Conservation (phyloP, 495 filamentous ascomycete genomes). For the Xylaria castorea region DNA sequence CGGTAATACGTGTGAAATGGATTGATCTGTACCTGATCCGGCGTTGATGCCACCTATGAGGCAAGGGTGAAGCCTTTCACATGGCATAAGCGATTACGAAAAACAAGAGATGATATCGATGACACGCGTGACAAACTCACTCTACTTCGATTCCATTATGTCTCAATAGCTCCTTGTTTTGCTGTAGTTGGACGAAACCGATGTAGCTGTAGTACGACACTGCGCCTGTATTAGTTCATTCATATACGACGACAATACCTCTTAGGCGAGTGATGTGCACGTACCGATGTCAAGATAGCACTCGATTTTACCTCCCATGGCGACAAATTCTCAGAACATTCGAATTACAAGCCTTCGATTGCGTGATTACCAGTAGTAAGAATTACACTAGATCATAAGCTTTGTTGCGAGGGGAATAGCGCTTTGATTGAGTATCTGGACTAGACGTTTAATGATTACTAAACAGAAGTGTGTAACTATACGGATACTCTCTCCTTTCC, state of each 20-base stretch:
- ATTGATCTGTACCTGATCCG: slow-evolving; percentile 55
- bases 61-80: slow-evolving; percentile 66
- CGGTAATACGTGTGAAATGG: background rate
- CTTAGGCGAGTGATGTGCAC: slow-evolving; percentile 2
- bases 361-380: background rate
- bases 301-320: slow-evolving; percentile 67
- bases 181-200: slow-evolving; percentile 63
- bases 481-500: background rate
- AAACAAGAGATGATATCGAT: background rate
- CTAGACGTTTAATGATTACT: background rate
- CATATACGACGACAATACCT: background rate
- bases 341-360: slow-evolving; percentile 7
- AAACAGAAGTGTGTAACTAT: background rate
- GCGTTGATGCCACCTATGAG: slow-evolving; percentile 78
- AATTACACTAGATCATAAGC: background rate
- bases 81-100: background rate
- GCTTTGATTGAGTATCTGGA: background rate
- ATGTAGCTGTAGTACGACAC: slow-evolving; percentile 76
- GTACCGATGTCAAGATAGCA: slow-evolving; percentile 66
- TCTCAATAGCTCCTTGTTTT: slow-evolving; percentile 58
- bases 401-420: background rate
- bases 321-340: background rate
- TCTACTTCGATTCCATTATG: slow-evolving; percentile 67
- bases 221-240: slow-evolving; percentile 37
- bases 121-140: slow-evolving; percentile 44